Evolutionary conservation across 2,329 filamentous ascomycete species (phyloP), one percentile per base, ranked within the genome.

Genomic region (Aspergillus felis): DNA sequence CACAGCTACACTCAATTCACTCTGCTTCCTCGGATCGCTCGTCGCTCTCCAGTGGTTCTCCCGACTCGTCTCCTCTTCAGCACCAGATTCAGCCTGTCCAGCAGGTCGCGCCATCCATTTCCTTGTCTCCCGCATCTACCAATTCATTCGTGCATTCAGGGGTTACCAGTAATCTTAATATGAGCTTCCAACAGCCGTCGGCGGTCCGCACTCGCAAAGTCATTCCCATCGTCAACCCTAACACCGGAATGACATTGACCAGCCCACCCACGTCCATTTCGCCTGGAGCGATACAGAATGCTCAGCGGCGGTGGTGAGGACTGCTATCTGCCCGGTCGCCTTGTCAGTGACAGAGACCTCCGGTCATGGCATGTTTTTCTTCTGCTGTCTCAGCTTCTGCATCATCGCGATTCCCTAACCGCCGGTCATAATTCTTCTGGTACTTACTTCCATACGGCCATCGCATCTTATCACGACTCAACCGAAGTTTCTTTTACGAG

Each of bases 211-310:
- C 89, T 57, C 91, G 92, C 76, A 97, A 97, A 76, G 91, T 94
- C 70, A 97, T 97, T 66, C 93, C 93, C 58, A 99, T 99, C 74
- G 91, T 97, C 77, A 96, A 99, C 82, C 94, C 94, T 55, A 90
- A 85, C 66, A 97, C 93, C 57, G 92, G 94, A 71, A 87, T 92
- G 74, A 85, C 86, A 70, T 88, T 97, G 81, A 87, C 91, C 56
- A 96, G 91, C 79, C 93, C 93, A 65, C 91, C 93, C 27, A 88
- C 88, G 61, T 86, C 84, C 63, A 82, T 87, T 70, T 87, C 85
- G 56, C 85, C 86, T 58, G 83, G 79, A 71, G 81, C 85, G 78
- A 83, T 84, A 80, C 85, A 87, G 79, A 67, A 70, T 60, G 69
- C 66, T 61, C 74, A 76, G 62, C 74, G 74, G 60, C 73, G 75